Percentiles rank a stretch among this genome's conserved stretches.
Conservation (phyloP, 139 green algal genomes). For the Edaphochlamys debaryana region DNA sequence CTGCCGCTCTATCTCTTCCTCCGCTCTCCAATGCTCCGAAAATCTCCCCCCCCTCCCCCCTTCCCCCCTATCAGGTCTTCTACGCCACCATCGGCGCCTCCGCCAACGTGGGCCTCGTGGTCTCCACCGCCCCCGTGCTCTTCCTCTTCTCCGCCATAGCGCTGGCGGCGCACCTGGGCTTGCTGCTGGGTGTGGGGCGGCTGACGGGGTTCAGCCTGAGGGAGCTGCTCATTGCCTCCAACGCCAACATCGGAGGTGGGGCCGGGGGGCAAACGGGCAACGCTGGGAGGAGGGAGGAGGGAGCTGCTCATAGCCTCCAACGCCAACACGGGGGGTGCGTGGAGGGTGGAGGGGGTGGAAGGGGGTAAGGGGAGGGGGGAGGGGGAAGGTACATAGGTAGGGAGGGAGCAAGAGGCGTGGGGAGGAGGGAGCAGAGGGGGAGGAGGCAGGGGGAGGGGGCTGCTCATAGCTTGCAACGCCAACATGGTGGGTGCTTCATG, state of each 20-base stretch:
- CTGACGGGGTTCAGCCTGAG: constrained; percentile 66
- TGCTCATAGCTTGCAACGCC: constrained; percentile 82
- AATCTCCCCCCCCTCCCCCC: not conserved
- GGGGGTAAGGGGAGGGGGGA: not conserved
- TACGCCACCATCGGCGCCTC: constrained; percentile 89
- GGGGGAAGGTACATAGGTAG: too few species aligned
- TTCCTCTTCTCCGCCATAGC: constrained; percentile 87
- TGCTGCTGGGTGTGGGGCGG: constrained; percentile 72
- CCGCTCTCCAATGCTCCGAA: too few species aligned
- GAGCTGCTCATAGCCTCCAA: constrained; percentile 90
- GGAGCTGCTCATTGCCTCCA: constrained; percentile 86
- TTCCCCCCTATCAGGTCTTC: constrained; percentile 76
- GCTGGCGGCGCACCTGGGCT: constrained; percentile 60
- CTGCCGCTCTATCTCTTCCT: too few species aligned
- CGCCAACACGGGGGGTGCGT: constrained; percentile 81
- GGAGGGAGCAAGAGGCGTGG: too few species aligned
- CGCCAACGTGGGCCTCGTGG: constrained; percentile 78
- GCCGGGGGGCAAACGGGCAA: not conserved
- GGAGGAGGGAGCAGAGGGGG: not conserved
- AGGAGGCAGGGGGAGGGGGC: constrained; percentile 41
- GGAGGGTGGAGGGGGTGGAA: not conserved
- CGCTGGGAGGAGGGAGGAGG: not conserved
- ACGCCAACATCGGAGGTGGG: constrained; percentile 89
- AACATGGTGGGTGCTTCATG: too few species aligned
- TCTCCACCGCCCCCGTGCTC: constrained; percentile 83